A percentile compares a stretch with the other conserved stretches of the same genome.
phyloP scores from a whole-genome alignment of 1,284 basidiomycete genomes.

The Puccinia novopanici region DNA sequence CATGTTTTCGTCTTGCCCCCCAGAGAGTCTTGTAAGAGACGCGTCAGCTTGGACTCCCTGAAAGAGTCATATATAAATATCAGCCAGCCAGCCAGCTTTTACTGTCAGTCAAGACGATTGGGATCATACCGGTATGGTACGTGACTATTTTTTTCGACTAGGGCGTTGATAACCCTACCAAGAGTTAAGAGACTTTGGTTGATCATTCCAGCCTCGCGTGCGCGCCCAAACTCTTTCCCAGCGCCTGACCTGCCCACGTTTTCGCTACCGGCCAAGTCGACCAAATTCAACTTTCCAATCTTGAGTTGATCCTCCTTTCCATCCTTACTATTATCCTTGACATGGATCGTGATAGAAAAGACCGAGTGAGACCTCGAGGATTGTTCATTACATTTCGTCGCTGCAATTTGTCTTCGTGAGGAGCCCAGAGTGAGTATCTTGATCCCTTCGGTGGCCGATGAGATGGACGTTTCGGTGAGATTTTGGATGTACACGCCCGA shows the following conservation, averaged over 20 bases:
- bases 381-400: conserved; percentile 91
- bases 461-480: conserved; percentile 84
- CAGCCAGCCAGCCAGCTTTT: background rate
- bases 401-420: conserved; percentile 85
- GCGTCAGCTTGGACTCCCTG: conserved; percentile 78
- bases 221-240: conserved; percentile 76
- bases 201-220: conserved; percentile 97
- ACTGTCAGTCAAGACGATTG: background rate
- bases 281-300: conserved; percentile 93
- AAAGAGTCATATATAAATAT: background rate
- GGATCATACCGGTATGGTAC: conserved; percentile 80
- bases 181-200: conserved; percentile 95
- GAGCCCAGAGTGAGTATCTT: conserved; percentile 83
- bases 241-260: conserved; percentile 96
- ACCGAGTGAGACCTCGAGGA: conserved; percentile 85
- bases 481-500: conserved; percentile 87
- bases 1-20: conserved; percentile 98
- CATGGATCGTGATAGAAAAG: conserved; percentile 93
- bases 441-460: conserved; percentile 80
- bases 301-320: conserved; percentile 84
- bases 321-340: conserved; percentile 70
- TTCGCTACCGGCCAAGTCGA: conserved; percentile 95
- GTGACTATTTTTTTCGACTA: conserved; percentile 84
- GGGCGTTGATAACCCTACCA: conserved; percentile 92
- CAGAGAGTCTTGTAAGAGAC: conserved; percentile 94